Percentiles rank a stretch among this genome's conserved stretches.
These are phyloP conservation scores for Orbilia oligospora DNA, from an alignment of 2,329 filamentous ascomycete species.

Conservation along the genomic window DNA sequence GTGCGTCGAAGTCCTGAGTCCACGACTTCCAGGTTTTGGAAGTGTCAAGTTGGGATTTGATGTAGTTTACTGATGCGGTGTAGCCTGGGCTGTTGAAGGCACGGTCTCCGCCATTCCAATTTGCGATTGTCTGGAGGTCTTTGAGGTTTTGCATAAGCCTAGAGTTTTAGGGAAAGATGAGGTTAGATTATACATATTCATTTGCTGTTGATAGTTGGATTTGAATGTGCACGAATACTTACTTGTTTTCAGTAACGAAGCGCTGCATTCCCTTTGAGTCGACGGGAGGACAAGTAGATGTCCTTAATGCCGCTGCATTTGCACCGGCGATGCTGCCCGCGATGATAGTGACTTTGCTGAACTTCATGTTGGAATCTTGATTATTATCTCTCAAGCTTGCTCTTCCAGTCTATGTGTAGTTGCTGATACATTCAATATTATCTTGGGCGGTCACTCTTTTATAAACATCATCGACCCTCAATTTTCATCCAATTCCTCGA, in stretches of 20 bases:
- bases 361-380: slow-evolving; percentile 41
- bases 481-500: neutral
- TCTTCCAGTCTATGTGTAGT: too few species aligned
- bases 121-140: slow-evolving; percentile 72
- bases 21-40: slow-evolving; percentile 66
- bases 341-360: slow-evolving; percentile 20
- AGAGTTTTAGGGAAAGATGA: neutral
- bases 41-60: slow-evolving; percentile 69
- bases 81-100: slow-evolving; percentile 75
- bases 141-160: slow-evolving; percentile 73
- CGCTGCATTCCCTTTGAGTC: slow-evolving; percentile 67
- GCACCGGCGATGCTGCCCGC: slow-evolving; percentile 18
- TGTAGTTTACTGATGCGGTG: slow-evolving; percentile 74
- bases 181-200: neutral
- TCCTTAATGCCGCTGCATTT: slow-evolving; percentile 2
- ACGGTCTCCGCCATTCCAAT: slow-evolving; percentile 73
- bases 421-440: too few species aligned
- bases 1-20: slow-evolving; percentile 70
- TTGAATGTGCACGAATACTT: slow-evolving; percentile 24
- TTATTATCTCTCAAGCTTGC: neutral
- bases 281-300: neutral
- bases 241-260: slow-evolving; percentile 67
- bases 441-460: neutral
- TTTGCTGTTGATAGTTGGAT: neutral
- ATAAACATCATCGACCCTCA: neutral